Conservation (phyloP, 768 basidiomycete species). For the Phlegmacium glaucopus region DNA sequence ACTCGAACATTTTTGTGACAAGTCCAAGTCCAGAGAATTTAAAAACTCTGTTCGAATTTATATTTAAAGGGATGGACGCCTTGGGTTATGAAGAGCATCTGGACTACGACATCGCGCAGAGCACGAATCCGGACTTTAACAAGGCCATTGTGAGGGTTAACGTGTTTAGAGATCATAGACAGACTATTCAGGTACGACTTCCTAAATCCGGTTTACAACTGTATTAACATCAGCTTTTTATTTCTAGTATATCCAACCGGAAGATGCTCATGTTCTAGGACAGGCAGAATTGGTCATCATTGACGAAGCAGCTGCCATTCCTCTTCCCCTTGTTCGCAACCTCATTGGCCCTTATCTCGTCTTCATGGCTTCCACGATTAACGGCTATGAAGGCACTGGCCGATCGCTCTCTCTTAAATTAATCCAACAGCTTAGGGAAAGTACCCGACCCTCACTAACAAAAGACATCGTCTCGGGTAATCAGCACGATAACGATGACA, state of each 20-base stretch:
- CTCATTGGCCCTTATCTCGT: slow-evolving; percentile 96
- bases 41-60: slow-evolving; percentile 96
- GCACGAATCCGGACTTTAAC: slow-evolving; percentile 60
- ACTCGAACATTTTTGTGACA: slow-evolving; percentile 97
- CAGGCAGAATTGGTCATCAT: slow-evolving; percentile 98
- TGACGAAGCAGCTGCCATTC: slow-evolving; percentile 98
- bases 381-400: slow-evolving; percentile 99
- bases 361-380: slow-evolving; percentile 99
- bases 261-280: slow-evolving; percentile 96
- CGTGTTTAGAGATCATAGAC: slow-evolving; percentile 87
- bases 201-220: background rate
- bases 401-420: slow-evolving; percentile 97
- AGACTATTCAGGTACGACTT: slow-evolving; percentile 87
- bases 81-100: slow-evolving; percentile 96
- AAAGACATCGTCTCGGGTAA: slow-evolving; percentile 44
- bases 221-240: slow-evolving; percentile 2
- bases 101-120: slow-evolving; percentile 85
- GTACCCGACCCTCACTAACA: slow-evolving; percentile 73
- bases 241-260: slow-evolving; percentile 97
- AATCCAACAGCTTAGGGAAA: slow-evolving; percentile 93
- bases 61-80: slow-evolving; percentile 94
- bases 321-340: slow-evolving; percentile 90
- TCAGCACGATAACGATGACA: slow-evolving; percentile 32
- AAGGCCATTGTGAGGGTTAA: slow-evolving; percentile 96
- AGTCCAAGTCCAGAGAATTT: slow-evolving; percentile 97